phyloP scores from a whole-genome alignment of 2,329 filamentous ascomycete genomes.

The Metarhizium rileyi region DNA sequence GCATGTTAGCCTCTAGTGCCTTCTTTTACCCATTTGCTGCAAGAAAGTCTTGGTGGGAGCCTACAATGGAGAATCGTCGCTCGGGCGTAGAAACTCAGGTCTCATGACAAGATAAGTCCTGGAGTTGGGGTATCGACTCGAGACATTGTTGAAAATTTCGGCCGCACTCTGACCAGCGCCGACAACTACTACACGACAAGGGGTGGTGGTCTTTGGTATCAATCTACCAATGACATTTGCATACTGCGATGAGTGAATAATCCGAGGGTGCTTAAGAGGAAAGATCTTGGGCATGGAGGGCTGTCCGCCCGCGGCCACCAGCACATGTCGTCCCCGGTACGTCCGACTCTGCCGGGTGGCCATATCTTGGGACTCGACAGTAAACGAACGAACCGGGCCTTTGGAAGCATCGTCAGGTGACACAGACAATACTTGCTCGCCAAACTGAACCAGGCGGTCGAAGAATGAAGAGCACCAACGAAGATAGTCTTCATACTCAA shows the following conservation, averaged over 20 bases:
- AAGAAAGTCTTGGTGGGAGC: slow-evolving; percentile 21
- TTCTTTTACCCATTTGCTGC: not conserved
- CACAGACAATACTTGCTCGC: slow-evolving; percentile 66
- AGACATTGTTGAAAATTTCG: slow-evolving; percentile 88
- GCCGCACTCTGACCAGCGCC: slow-evolving; percentile 88
- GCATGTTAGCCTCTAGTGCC: not conserved
- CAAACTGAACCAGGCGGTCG: slow-evolving; percentile 61
- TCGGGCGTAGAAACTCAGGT: slow-evolving; percentile 73
- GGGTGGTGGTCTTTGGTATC: slow-evolving; percentile 42
- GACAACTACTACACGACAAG: slow-evolving; percentile 72
- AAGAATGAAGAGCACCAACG: slow-evolving; percentile 84
- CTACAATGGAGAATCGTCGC: slow-evolving; percentile 93
- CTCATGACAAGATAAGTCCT: slow-evolving; percentile 72
- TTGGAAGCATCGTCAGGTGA: slow-evolving; percentile 38
- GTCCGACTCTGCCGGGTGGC: slow-evolving; percentile 44
- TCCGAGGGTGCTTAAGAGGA: slow-evolving; percentile 57
- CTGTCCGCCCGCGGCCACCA: slow-evolving; percentile 48
- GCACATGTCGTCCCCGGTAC: slow-evolving; percentile 54
- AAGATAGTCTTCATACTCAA: slow-evolving; percentile 94
- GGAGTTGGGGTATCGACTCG: slow-evolving; percentile 71
- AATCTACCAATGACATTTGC: slow-evolving; percentile 52
- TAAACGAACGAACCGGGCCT: slow-evolving; percentile 52
- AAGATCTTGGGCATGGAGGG: slow-evolving; percentile 62
- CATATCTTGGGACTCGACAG: slow-evolving; percentile 54
- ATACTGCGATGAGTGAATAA: slow-evolving; percentile 87